phyloP scores from a whole-genome alignment of 192 early-diverging fungal genomes.

The Lobosporangium transversale region DNA sequence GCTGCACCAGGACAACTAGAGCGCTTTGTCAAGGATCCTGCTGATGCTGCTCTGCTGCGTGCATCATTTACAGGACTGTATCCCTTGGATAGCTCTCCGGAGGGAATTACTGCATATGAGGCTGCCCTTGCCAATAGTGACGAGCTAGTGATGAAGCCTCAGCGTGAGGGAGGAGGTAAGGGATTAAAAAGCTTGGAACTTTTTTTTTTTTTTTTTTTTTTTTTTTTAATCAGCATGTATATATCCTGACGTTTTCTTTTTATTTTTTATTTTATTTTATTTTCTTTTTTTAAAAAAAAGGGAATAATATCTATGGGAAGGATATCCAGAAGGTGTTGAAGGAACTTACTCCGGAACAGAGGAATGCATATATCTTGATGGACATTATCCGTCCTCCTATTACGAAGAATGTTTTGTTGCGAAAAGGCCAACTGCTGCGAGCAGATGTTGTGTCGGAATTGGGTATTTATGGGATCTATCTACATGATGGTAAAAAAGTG shows the following conservation, averaged over 20 bases:
- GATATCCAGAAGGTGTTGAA: conserved; percentile 75
- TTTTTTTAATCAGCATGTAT: neutral
- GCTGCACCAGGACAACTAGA: conserved; percentile 84
- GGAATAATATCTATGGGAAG: conserved; percentile 90
- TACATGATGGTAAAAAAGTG: conserved; percentile 65
- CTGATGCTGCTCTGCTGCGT: conserved; percentile 64
- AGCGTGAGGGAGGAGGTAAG: conserved; percentile 92
- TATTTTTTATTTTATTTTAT: neutral
- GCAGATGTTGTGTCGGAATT: conserved; percentile 91
- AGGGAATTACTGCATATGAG: conserved; percentile 73
- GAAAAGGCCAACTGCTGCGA: conserved; percentile 75
- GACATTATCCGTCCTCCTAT: conserved; percentile 88
- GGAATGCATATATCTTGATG: conserved; percentile 94
- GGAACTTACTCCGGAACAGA: conserved; percentile 67
- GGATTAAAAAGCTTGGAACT: neutral
- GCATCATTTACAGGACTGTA: conserved; percentile 90
- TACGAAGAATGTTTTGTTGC: conserved; percentile 77
- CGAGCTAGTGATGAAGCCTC: conserved; percentile 92
- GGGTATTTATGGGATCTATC: conserved; percentile 92
- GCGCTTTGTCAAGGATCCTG: conserved; percentile 67
- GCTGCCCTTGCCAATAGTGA: conserved; percentile 72
- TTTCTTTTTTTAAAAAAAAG: conserved; percentile 4
- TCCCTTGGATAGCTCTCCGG: conserved; percentile 77
- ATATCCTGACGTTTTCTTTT: too few relatives aligned
- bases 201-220: neutral